Base-by-base conservation (phyloP, 129 eudicot species). In the Ambrosia trifida region DNA sequence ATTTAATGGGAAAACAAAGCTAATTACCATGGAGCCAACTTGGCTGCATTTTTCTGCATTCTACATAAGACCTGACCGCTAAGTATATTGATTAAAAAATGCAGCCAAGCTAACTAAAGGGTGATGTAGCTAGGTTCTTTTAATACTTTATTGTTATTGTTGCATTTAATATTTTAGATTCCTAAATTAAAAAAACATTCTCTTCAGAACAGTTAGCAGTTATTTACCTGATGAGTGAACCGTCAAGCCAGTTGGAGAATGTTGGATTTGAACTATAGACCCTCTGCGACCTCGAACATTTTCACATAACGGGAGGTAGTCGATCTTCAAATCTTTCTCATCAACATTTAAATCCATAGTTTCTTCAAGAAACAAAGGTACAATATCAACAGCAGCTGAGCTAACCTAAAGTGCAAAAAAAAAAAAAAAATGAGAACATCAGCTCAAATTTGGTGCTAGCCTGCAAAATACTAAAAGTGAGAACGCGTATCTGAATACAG, bases 361-460 rank as follows among this genome's bases (percentile, higher is more conserved):
- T 65, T 76, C 79, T 65, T 93, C 89, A 64, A 89, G 91, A 60
- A 93, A 93, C 6, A 93, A 80, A 80, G 98, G 98, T 73, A 93
- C 83, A 53, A 93, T 90, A 79, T 89, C 90, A 63, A 93, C 92
- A 68, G 82, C 83, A 70, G 96, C 98, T 64, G 76, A 72, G 69
- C 81, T 79, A 68, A 77, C 90, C 94, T 90, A 69, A 71, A 61
- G 10, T 3, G 52, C 65, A 64, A 44, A 52, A 61, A 70, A 2
- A 0, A 7, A 16, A 54, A 33, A 38, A 54, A 7, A 53, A 66
- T 41, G 32, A 16, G 62, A 54, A 47, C 41, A 71, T 43, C 18
- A 76, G 57, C 52, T 46, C 40, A 61, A 47, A 66, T 36, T 24
- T 8, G 35, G 63, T 32, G 41, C 46, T 49, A 32, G 56, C 61